Evolutionary conservation across 2,329 filamentous ascomycete genomes (phyloP).

Genomic region (Thermothelomyces thermophilus): DNA sequence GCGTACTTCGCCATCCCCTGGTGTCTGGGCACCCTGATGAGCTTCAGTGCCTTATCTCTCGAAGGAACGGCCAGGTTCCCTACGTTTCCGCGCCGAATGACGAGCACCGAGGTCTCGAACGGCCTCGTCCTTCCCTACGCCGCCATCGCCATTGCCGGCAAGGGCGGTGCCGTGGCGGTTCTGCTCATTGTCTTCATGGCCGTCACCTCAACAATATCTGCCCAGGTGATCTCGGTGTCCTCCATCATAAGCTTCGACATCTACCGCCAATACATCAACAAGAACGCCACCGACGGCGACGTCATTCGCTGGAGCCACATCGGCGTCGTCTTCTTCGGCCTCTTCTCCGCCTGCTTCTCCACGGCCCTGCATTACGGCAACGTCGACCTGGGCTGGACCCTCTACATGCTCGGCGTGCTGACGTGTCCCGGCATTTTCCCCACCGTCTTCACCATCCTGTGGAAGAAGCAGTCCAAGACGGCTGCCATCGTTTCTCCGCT

Average conservation of each 20-base stretch:
- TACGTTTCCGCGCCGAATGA: not conserved
- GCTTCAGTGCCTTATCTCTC: not conserved
- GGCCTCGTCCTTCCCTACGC: not conserved
- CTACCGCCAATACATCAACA: conserved; percentile 1
- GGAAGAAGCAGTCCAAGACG: not conserved
- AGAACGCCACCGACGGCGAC: not conserved
- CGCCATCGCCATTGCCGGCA: not conserved
- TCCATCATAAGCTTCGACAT: conserved; percentile 5
- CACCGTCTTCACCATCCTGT: conserved; percentile 2
- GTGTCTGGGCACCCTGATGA: not conserved
- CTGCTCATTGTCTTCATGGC: conserved; percentile 2
- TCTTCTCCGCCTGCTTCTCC: conserved; percentile 3
- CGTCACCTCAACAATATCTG: not conserved
- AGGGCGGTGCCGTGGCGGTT: not conserved
- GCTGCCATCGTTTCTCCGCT: not conserved
- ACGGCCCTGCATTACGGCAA: conserved; percentile 2
- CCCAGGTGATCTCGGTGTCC: not conserved
- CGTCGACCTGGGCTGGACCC: conserved; percentile 2
- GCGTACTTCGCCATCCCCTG: not conserved
- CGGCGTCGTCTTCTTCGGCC: conserved; percentile 3
- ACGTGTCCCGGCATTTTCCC: not conserved
- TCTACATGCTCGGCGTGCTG: conserved; percentile 1
- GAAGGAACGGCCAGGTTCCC: not conserved
- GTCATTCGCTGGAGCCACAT: conserved; percentile 2
- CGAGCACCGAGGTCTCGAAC: not conserved